Conservation (phyloP, 2,329 filamentous ascomycete species). For the Pseudogymnoascus sp. region DNA sequence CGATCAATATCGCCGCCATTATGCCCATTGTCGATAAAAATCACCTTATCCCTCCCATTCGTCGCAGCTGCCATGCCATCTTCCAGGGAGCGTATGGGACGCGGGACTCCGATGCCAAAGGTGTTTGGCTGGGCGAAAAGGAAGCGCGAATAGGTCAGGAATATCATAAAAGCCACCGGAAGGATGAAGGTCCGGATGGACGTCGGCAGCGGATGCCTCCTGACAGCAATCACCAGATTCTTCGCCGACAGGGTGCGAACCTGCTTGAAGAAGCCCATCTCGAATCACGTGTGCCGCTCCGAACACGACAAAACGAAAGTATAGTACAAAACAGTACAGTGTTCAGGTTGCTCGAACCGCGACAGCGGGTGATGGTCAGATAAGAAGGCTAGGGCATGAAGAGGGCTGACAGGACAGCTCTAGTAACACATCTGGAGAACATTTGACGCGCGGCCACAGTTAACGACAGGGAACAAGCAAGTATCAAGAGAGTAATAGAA, state of each 20-base stretch:
- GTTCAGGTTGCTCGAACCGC: neutral
- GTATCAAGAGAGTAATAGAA: slow-evolving; percentile 16
- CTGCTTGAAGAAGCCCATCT: slow-evolving; percentile 48
- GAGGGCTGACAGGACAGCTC: neutral
- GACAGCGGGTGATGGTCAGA: slow-evolving; percentile 4
- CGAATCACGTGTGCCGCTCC: neutral
- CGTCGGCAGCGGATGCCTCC: slow-evolving; percentile 47
- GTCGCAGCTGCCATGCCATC: slow-evolving; percentile 54
- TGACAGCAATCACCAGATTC: slow-evolving; percentile 51
- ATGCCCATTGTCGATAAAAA: slow-evolving; percentile 70
- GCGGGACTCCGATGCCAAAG: slow-evolving; percentile 62
- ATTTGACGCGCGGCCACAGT: slow-evolving; percentile 1
- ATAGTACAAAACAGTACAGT: neutral
- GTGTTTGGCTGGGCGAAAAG: slow-evolving; percentile 71
- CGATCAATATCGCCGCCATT: slow-evolving; percentile 62
- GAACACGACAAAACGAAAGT: neutral
- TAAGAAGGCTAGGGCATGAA: neutral
- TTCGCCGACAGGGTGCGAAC: slow-evolving; percentile 52
- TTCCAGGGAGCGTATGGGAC: slow-evolving; percentile 55
- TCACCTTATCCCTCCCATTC: slow-evolving; percentile 59
- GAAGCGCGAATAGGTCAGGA: slow-evolving; percentile 68
- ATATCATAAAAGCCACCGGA: slow-evolving; percentile 50
- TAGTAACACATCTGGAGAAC: neutral
- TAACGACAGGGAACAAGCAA: slow-evolving; percentile 38
- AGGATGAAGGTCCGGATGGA: slow-evolving; percentile 51